Evolutionary conservation across 148 eudicot species (phyloP).

Genomic region (Dysphania ambrosioides): DNA sequence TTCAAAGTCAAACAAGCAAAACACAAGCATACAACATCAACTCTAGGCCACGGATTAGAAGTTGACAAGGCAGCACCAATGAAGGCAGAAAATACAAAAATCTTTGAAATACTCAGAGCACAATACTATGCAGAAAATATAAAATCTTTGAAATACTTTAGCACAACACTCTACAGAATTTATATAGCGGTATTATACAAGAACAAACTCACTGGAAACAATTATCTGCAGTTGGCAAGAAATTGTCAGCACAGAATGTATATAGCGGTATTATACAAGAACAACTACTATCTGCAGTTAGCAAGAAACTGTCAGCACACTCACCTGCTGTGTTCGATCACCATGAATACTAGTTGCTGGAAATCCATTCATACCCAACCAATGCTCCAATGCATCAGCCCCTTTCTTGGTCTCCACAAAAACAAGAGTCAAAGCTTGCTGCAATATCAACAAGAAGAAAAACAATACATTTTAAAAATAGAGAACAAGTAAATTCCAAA

Average conservation of each 20-base stretch:
- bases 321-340: slow-evolving; percentile 80
- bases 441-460: slow-evolving; percentile 20
- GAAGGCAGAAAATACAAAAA: too few species aligned
- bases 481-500: neutral
- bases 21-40: neutral
- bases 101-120: too few species aligned
- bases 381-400: slow-evolving; percentile 72
- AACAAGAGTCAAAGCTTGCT: slow-evolving; percentile 76
- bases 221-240: neutral
- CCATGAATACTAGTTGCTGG: slow-evolving; percentile 90
- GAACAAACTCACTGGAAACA: neutral
- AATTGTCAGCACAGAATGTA: too few species aligned
- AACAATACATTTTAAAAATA: slow-evolving; percentile 1
- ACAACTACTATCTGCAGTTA: too few species aligned
- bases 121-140: too few species aligned
- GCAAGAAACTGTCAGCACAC: too few species aligned
- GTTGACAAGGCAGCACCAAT: neutral
- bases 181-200: neutral
- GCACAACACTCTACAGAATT: neutral
- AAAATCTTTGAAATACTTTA: neutral
- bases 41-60: neutral
- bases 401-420: slow-evolving; percentile 88
- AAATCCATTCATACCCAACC: slow-evolving; percentile 63
- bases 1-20: neutral
- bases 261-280: too few species aligned